Conservation (phyloP, 192 early-diverging fungal genomes). For the Podila horticola region DNA sequence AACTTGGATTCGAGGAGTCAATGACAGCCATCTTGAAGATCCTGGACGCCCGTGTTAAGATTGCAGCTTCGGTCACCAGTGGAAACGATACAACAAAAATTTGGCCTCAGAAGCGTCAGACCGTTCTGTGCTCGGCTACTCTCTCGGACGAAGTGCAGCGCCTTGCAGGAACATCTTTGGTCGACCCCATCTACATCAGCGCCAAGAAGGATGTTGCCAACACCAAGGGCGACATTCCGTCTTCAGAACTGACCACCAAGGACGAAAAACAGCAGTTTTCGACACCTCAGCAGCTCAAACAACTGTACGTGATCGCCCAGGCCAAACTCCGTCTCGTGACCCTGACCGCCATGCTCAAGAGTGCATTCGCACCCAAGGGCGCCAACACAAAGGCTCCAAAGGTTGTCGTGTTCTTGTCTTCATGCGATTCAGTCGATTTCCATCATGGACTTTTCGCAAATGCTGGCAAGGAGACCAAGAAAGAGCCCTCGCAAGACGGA, state of each 20-base stretch:
- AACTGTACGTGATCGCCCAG: slow-evolving; percentile 85
- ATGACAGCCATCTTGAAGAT: slow-evolving; percentile 75
- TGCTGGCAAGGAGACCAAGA: slow-evolving; percentile 58
- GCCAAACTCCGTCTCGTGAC: slow-evolving; percentile 94
- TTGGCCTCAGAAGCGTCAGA: slow-evolving; percentile 76
- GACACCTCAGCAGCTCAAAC: slow-evolving; percentile 89
- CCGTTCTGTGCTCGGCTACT: slow-evolving; percentile 92
- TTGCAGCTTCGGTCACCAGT: slow-evolving; percentile 34
- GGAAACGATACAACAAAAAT: slow-evolving; percentile 39
- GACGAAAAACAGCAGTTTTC: slow-evolving; percentile 63
- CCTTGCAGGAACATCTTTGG: slow-evolving; percentile 82
- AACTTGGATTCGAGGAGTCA: slow-evolving; percentile 91
- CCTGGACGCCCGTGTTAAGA: slow-evolving; percentile 62
- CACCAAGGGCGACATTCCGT: slow-evolving; percentile 32
- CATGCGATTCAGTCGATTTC: slow-evolving; percentile 95
- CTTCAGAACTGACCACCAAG: slow-evolving; percentile 44
- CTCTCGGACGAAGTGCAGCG: slow-evolving; percentile 84
- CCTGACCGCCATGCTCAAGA: slow-evolving; percentile 78
- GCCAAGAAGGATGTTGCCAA: slow-evolving; percentile 60
- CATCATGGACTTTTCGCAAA: slow-evolving; percentile 87
- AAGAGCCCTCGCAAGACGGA: slow-evolving; percentile 38
- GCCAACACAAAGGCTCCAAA: slow-evolving; percentile 58
- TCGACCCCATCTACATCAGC: slow-evolving; percentile 83
- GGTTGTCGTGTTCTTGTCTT: slow-evolving; percentile 94
- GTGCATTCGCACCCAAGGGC: slow-evolving; percentile 46